Evolutionary conservation across 305 asterid species (phyloP).

Genomic region (Withania somnifera): DNA sequence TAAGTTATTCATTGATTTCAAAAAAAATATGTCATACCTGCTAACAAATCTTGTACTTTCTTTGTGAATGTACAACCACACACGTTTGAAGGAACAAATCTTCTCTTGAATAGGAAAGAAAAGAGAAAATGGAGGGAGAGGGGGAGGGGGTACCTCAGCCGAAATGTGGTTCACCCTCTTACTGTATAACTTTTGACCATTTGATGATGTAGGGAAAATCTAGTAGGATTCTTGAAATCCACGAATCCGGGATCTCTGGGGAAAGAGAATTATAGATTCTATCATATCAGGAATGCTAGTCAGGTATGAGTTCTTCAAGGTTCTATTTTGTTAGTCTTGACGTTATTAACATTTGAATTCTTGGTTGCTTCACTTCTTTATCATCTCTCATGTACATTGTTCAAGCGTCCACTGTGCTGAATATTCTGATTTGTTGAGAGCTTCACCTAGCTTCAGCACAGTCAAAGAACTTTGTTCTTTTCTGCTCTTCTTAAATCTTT

Average conservation of each 20-base stretch:
- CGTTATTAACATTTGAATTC: not conserved
- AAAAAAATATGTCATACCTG: not conserved
- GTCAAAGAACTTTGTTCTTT: not conserved
- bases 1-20: not conserved
- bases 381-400: not conserved
- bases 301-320: conserved; percentile 38
- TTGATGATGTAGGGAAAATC: conserved; percentile 49
- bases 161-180: not conserved
- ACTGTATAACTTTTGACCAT: not conserved
- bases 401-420: not conserved
- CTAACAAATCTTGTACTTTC: not conserved
- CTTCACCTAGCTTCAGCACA: not conserved
- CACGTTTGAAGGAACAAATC: not conserved
- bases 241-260: conserved; percentile 26
- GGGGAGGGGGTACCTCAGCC: not conserved
- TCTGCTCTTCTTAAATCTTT: not conserved
- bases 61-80: not conserved
- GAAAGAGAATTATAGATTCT: conserved; percentile 42
- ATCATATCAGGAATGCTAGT: conserved; percentile 62
- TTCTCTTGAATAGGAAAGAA: not conserved
- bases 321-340: not conserved
- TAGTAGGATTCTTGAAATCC: conserved; percentile 35
- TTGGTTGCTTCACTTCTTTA: not conserved
- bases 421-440: conserved; percentile 1
- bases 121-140: not conserved